These are phyloP conservation scores for Hibiscus trionum DNA, from an alignment of 345 rosid species.

Conservation along the genomic window DNA sequence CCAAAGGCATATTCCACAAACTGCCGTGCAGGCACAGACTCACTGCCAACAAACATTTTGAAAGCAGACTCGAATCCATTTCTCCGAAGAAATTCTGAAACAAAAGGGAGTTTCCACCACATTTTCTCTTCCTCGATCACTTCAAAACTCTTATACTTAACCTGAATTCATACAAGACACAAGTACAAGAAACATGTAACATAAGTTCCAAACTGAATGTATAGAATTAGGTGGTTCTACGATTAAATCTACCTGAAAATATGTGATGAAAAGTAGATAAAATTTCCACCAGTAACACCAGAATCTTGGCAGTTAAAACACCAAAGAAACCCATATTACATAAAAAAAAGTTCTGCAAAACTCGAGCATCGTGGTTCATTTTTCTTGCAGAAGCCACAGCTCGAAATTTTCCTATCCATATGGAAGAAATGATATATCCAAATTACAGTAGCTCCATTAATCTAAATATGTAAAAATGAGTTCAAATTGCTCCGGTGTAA, in stretches of 20 bases:
- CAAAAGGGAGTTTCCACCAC: constrained; percentile 76
- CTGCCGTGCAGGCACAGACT: constrained; percentile 65
- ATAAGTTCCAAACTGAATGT: not conserved
- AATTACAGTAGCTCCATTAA: not conserved
- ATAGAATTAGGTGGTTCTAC: not conserved
- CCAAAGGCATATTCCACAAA: constrained; percentile 92
- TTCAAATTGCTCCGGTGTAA: not conserved
- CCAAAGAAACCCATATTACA: not conserved
- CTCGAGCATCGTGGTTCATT: not conserved
- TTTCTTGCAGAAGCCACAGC: not conserved
- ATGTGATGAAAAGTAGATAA: not conserved
- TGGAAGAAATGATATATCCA: not conserved
- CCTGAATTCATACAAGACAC: constrained; percentile 38
- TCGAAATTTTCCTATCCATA: not conserved
- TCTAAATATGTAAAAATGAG: not conserved
- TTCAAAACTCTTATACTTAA: constrained; percentile 64
- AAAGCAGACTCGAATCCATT: constrained; percentile 63
- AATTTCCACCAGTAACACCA: not conserved
- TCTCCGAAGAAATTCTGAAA: constrained; percentile 55
- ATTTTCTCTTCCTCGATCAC: constrained; percentile 69
- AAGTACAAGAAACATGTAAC: not conserved
- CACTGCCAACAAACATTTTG: constrained; percentile 48
- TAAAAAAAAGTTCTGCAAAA: not conserved
- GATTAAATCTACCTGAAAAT: not conserved
- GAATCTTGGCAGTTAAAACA: not conserved